These are phyloP conservation scores for Artemisia annua DNA, from an alignment of 129 eudicot genomes.

Conservation along the genomic window DNA sequence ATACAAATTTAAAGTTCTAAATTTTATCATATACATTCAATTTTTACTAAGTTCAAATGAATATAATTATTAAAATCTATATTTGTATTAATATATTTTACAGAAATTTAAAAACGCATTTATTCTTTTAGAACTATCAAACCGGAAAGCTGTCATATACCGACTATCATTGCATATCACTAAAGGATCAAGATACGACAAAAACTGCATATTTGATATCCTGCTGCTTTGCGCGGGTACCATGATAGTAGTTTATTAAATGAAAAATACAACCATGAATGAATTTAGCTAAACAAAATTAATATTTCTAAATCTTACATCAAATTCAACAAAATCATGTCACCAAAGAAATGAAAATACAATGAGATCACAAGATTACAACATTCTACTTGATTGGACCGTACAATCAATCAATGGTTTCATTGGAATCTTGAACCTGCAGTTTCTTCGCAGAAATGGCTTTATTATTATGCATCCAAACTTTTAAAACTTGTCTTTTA, in stretches of 20 bases:
- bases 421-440: slow-evolving; percentile 46
- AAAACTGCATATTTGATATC: too few species aligned
- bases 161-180: too few species aligned
- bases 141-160: too few species aligned
- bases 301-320: slow-evolving; percentile 2
- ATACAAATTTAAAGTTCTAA: too few species aligned
- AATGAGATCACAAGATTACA: slow-evolving; percentile 8
- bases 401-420: slow-evolving; percentile 30
- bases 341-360: not conserved
- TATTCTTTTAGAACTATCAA: too few species aligned
- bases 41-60: too few species aligned
- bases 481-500: slow-evolving; percentile 83
- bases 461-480: slow-evolving; percentile 96
- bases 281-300: not conserved
- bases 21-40: too few species aligned
- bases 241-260: not conserved
- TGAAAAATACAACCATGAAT: not conserved
- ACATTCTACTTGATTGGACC: slow-evolving; percentile 34
- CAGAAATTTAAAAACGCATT: too few species aligned
- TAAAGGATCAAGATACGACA: too few species aligned
- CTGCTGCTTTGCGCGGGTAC: too few species aligned
- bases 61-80: too few species aligned
- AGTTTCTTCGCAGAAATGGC: slow-evolving; percentile 50
- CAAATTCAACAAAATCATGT: slow-evolving; percentile 3
- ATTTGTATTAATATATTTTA: too few species aligned